Base-by-base conservation (phyloP, 192 early-diverging fungal genomes). In the Dissophora globulifera region DNA sequence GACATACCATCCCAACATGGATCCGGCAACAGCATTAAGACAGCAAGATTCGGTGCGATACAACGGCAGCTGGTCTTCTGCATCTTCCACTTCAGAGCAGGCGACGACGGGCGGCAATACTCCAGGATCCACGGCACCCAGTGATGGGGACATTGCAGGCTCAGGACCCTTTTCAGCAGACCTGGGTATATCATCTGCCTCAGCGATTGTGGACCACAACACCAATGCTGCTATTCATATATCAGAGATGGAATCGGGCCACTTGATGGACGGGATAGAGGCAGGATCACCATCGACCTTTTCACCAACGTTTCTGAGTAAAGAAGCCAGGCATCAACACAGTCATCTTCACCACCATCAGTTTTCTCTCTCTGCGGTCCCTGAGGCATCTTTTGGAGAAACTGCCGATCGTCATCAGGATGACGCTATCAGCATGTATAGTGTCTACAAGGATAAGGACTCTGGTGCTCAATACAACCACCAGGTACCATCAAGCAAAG, bases 211-310 rank as follows among this genome's bases (percentile, higher is more conserved):
- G n/a, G 29, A 53, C 22, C 7, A 20, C 52, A 35, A 16, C 15
- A 9, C 16, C 26, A 19, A 19, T 22, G 17, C 51, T 5, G 15
- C n/a, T n/a, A 17, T 17, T n/a, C 43, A 10, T 9, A n/a, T 45
- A n/a, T 5, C 43, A n/a, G 17, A n/a, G n/a, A 45, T n/a, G 6
- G 13, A 38, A 38, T 29, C 45, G 4, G 59, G 9, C 22, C 11
- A 58, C 22, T 3, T 53, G 50, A 69, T 69, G 67, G 67, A 69
- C 42, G 67, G 66, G 2, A 33, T 69, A 22, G 67, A 69, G 33
- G 58, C 50, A 3, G 26, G 29, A 25, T 30, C 48, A 20, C 50
- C 40, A 7, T 31, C 66, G 26, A 10, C 47, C 35, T 38, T 0
- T 60, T 46, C 0, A 16, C 50, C 1, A 27, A 26, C 9, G 9